phyloP scores from a whole-genome alignment of 352 stramenopile species.

The Globisporangium acanthophoron region DNA sequence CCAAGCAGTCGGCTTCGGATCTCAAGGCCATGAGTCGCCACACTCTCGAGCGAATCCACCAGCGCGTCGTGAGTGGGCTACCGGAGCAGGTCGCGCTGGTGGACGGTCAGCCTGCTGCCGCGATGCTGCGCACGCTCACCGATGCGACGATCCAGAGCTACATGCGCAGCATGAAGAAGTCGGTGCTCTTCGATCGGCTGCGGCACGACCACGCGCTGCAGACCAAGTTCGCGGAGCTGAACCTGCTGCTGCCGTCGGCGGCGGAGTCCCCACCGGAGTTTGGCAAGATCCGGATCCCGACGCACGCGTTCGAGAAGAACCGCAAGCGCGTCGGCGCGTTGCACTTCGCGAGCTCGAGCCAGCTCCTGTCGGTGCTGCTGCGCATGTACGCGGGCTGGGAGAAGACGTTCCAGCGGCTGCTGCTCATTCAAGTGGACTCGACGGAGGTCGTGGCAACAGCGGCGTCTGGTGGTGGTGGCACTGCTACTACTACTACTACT shows the following conservation, averaged over 20 bases:
- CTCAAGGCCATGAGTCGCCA: slow-evolving; percentile 75
- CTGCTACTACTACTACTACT: slow-evolving; percentile 1
- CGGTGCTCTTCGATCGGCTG: slow-evolving; percentile 70
- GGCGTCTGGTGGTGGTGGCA: not conserved
- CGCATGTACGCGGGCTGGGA: slow-evolving; percentile 91
- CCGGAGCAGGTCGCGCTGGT: slow-evolving; percentile 46
- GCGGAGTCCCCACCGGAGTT: slow-evolving; percentile 25
- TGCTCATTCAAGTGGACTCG: slow-evolving; percentile 59
- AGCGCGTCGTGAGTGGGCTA: slow-evolving; percentile 79
- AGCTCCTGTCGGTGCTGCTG: slow-evolving; percentile 73
- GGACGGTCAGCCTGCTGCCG: slow-evolving; percentile 51
- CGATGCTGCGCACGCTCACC: slow-evolving; percentile 78
- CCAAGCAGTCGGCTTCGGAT: slow-evolving; percentile 62
- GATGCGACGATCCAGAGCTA: slow-evolving; percentile 89
- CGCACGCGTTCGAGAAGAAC: slow-evolving; percentile 54
- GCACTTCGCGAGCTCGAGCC: slow-evolving; percentile 55
- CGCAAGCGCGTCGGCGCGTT: slow-evolving; percentile 33
- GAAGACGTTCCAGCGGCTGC: slow-evolving; percentile 75
- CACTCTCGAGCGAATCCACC: slow-evolving; percentile 81
- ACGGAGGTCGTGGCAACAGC: not conserved
- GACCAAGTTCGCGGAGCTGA: slow-evolving; percentile 61
- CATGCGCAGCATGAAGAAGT: slow-evolving; percentile 91
- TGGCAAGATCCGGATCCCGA: slow-evolving; percentile 79
- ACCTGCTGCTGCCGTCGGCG: slow-evolving; percentile 40
- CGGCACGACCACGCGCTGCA: slow-evolving; percentile 46